These are phyloP conservation scores for Aspergillus asperescens DNA, from an alignment of 495 filamentous ascomycete species.

Conservation along the genomic window DNA sequence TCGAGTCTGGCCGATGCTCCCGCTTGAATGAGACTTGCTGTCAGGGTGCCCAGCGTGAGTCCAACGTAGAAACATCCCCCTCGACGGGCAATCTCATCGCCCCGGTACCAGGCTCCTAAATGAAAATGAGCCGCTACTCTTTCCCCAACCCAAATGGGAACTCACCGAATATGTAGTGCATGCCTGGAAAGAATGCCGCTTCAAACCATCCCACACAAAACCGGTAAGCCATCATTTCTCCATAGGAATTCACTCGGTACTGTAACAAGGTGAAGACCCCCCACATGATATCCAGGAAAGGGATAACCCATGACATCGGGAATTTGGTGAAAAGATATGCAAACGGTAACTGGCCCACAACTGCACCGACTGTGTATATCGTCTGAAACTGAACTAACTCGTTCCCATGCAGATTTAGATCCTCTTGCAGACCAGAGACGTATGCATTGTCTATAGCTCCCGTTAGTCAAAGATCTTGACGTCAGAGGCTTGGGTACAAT, in stretches of 20 bases:
- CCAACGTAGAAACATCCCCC: conserved; percentile 48
- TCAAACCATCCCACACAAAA: conserved; percentile 81
- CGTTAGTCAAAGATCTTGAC: not conserved
- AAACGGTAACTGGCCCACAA: conserved; percentile 47
- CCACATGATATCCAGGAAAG: conserved; percentile 37
- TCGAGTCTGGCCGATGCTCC: conserved; percentile 40
- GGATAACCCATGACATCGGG: conserved; percentile 45
- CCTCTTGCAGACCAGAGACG: conserved; percentile 11
- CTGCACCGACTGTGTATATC: conserved; percentile 41
- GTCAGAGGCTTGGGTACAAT: not conserved
- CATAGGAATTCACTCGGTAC: conserved; percentile 32
- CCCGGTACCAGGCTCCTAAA: conserved; percentile 27
- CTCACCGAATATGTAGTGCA: conserved; percentile 43
- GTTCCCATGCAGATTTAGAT: conserved; percentile 7
- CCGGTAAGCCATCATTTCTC: conserved; percentile 50
- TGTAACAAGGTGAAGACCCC: conserved; percentile 46
- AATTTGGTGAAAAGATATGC: conserved; percentile 46
- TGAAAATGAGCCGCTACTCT: not conserved
- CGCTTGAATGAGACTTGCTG: conserved; percentile 47
- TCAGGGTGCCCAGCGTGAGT: conserved; percentile 44
- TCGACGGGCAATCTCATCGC: conserved; percentile 39
- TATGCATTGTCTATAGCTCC: conserved; percentile 10
- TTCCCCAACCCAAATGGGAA: conserved; percentile 34
- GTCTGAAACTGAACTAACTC: conserved; percentile 13
- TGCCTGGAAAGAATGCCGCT: conserved; percentile 41